Evolutionary conservation across 257 asterid genomes (phyloP), one percentile per base, ranked within the genome.

Genomic region (Verbena officinalis): DNA sequence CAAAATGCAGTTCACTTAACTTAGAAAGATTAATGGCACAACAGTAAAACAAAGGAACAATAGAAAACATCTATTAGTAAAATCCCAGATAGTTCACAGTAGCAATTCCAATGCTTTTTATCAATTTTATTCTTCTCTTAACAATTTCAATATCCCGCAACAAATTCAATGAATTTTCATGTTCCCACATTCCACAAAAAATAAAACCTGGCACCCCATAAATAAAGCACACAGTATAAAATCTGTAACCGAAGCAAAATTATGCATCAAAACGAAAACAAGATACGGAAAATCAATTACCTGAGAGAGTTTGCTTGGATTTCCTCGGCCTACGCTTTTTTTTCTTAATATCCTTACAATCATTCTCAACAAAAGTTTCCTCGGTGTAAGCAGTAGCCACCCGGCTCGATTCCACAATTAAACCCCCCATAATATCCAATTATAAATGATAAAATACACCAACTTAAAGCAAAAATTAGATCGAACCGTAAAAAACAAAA

Each of bases 291-390:
- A 3, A 4, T 1, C 33, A 42, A 46, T 57, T 71, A 77, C 86
- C 83, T 22, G 83, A 73, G 1, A 46, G 50, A 40, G 75, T 64
- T 21, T 52, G 77, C 71, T 72, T 74, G 14, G 81, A 60, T 62
- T 68, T 77, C 19, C 79, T 70, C 9, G 76, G 33, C 31, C 81
- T 79, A 15, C 79, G 81, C 62, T 77, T 77, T 74, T 69, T 75
- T 55, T 73, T 77, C 75, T 69, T 75, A 48, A n/a, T 34, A 33
- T 78, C 80, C 49, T 46, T 75, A 21, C 48, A 15, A 44, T 51
- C 78, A 55, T 42, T 65, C 59, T 58, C 77, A 33, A 55, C 74
- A 52, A 62, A 60, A 65, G 34, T 4, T 9, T 73, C 73, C 55
- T 54, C 72, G 12, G 68, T 54, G 9, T 15, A 73, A 50, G 73